Base-by-base conservation (phyloP, 176 grass and related monocot genomes). In the Bonia amplexicaulis region DNA sequence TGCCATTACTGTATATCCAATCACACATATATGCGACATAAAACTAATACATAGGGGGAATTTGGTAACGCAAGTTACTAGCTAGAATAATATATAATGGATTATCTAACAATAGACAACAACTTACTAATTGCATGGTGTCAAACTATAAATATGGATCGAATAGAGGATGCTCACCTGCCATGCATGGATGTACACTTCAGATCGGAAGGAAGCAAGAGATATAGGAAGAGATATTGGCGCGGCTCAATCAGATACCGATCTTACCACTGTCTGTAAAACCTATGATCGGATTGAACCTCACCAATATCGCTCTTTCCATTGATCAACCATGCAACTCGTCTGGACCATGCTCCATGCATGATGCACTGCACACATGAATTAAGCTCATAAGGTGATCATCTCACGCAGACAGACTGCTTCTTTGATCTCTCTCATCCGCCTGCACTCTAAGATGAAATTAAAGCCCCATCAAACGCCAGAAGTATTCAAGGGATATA, bases 301-400 rank as follows among this genome's bases (percentile, higher is more conserved):
- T 91, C 95, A 97, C 95, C 96, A 98, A 98, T 92, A 98, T 95
- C 96, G 88, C 95, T 97, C 88, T 82, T 77, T 73, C 73, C 84
- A 78, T 74, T 66, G 9, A 77, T 66, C 54, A 66, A 63, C 16
- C 48, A 73, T 10, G 40, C 55, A 74, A 40, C 52, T 29, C 33
- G 27, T 60, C 2, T n/a, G n/a, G 58, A 48, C 31, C 62, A 42
- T 40, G 44, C 60, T 62, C 59, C 51, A 69, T 12, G 39, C 22
- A 49, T 74, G 27, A 59, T 49, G 17, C 27, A 19, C 8, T 9
- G 33, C 22, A 57, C 15, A 25, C n/a, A 48, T n/a, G 19, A 46
- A n/a, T n/a, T n/a, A n/a, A 2, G 26, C 12, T 73, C 12, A 15
- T n/a, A 33, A 60, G 57, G 26, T 14, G 44, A 17, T 25, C 33